Base-by-base conservation (phyloP, 2,329 filamentous ascomycete species). In the Epichloe hybrida region DNA sequence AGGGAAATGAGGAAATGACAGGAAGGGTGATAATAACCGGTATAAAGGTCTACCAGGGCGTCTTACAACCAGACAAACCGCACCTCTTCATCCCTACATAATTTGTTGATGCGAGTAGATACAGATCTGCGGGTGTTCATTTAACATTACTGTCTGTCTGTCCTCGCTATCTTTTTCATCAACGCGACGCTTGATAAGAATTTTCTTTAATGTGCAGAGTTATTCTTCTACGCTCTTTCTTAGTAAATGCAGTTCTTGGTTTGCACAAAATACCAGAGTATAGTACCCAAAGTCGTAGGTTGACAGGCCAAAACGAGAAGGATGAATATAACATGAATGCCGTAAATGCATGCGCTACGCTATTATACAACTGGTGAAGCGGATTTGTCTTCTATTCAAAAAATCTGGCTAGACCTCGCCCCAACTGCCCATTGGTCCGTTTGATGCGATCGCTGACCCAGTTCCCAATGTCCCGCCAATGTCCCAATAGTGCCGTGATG, bases 401-500 rank as follows among this genome's bases (percentile, higher is more conserved):
- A 3, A 15, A 12, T 8, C 15, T 21, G 9, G 23, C 66, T 58
- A 84, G 27, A 85, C 78, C 68, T 91, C 87, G 9, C 86, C 86
- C 87, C 87, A 93, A 57, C 79, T 83, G 15, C 86, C 86, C 73
- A 86, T 80, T 8, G 77, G 79, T 1, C 81, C 83, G 39, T 77
- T 79, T 46, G 78, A 76, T 2, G 79, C 80, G 64, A 86, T 79
- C 54, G 83, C 73, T 56, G 83, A 86, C 3, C 84, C 84, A 50
- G 86, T 90, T 2, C 86, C 86, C 23, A 88, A 77, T 58, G 82
- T 89, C 5, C 81, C 86, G 27, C 88, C 88, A 56, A 95, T 80
- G 64, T 95, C 90, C 90, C 90, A 96, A 66, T 94, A 96, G 63
- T 95, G 88, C 49, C 88, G 73, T 44, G 83, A 87, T 43, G 86